Evolutionary conservation across 208 protist genomes (phyloP).

Genomic region (Histomonas meleagridis): DNA sequence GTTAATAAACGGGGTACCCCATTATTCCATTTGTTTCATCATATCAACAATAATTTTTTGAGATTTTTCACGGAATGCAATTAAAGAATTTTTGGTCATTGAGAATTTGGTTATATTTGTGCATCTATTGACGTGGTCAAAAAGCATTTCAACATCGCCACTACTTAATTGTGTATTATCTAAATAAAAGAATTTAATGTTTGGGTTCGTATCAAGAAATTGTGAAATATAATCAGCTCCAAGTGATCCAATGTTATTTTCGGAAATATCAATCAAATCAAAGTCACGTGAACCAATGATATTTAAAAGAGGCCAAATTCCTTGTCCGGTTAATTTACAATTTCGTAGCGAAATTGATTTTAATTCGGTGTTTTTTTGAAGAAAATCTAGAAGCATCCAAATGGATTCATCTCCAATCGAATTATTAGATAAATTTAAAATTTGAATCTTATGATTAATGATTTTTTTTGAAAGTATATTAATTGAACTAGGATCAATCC

Average conservation of each 20-base stretch:
- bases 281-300: not conserved
- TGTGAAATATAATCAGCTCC: not conserved
- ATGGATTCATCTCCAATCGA: slow-evolving; percentile 8
- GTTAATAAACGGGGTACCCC: too few species aligned
- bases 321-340: not conserved
- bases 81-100: too few species aligned
- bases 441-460: not conserved
- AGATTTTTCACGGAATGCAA: too few species aligned
- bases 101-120: too few species aligned
- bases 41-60: too few species aligned
- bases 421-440: not conserved
- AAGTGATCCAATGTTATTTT: not conserved
- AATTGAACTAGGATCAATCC: not conserved
- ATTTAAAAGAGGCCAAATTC: not conserved
- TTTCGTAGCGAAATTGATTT: not conserved
- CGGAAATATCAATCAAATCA: not conserved
- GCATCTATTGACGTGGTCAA: too few species aligned
- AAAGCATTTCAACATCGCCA: too few species aligned
- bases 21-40: too few species aligned
- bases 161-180: too few species aligned
- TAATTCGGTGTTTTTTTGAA: not conserved
- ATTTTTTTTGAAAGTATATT: not conserved
- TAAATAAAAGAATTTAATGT: not conserved
- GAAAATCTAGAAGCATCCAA: not conserved
- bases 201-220: not conserved